phyloP scores from a whole-genome alignment of 352 stramenopile species.

The Globisporangium canariense region DNA sequence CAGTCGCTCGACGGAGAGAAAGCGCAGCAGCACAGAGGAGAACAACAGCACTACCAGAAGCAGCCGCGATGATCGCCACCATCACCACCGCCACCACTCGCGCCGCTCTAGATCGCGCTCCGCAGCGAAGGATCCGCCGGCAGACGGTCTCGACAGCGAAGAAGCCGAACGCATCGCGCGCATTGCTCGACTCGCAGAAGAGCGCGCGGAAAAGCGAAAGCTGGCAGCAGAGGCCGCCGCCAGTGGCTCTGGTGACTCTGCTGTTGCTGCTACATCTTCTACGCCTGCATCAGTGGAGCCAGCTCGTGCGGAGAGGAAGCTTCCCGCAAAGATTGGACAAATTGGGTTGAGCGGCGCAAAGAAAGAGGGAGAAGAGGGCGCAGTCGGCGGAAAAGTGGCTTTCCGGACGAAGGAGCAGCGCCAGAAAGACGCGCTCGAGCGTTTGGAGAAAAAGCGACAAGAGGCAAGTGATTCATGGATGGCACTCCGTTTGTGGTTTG shows the following conservation, averaged over 20 bases:
- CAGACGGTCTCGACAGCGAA: slow-evolving; percentile 38
- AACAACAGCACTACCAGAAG: slow-evolving; percentile 5
- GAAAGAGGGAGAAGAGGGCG: slow-evolving; percentile 4
- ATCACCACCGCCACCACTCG: slow-evolving; percentile 2
- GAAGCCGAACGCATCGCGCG: slow-evolving; percentile 70
- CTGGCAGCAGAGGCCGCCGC: slow-evolving; percentile 2
- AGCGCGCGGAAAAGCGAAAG: slow-evolving; percentile 40
- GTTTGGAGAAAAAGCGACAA: slow-evolving; percentile 64
- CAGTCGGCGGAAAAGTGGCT: slow-evolving; percentile 33
- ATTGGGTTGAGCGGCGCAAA: neutral
- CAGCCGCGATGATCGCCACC: neutral
- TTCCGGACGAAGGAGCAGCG: slow-evolving; percentile 84
- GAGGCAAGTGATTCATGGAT: slow-evolving; percentile 24
- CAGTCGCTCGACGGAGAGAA: slow-evolving; percentile 24
- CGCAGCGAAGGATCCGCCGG: slow-evolving; percentile 3
- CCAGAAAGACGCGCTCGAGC: slow-evolving; percentile 67
- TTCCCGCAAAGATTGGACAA: slow-evolving; percentile 29
- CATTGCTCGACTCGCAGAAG: slow-evolving; percentile 68
- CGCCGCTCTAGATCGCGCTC: slow-evolving; percentile 31
- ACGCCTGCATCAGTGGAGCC: neutral
- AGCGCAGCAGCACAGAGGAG: neutral
- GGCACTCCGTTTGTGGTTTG: neutral
- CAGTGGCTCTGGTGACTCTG: neutral
- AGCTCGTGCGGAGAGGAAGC: slow-evolving; percentile 22
- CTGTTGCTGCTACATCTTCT: neutral